These are phyloP conservation scores for Scedosporium aurantiacum DNA, from an alignment of 2,329 filamentous ascomycete genomes.

Conservation along the genomic window DNA sequence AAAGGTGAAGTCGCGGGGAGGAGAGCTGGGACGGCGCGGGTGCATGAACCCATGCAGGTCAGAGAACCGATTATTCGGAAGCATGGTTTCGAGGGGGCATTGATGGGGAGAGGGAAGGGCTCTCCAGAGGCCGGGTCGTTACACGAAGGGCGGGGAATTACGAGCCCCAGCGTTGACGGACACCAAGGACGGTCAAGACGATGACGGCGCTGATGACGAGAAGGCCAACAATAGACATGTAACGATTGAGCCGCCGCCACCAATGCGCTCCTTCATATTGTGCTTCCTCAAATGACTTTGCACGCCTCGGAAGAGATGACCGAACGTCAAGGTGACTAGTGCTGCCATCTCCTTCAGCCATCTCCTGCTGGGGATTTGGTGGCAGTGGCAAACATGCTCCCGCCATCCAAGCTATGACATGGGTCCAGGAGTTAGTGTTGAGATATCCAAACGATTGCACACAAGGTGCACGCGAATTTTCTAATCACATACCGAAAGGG, in stretches of 20 bases:
- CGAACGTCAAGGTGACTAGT: slow-evolving; percentile 27
- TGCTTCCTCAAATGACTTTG: slow-evolving; percentile 28
- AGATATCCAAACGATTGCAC: not conserved
- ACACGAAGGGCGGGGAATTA: not conserved
- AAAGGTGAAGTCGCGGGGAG: too few species aligned
- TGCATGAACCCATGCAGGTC: too few species aligned
- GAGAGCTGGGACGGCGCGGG: too few species aligned
- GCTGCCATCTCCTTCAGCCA: slow-evolving; percentile 16
- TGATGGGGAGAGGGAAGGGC: too few species aligned
- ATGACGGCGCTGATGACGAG: slow-evolving; percentile 41
- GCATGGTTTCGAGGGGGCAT: too few species aligned
- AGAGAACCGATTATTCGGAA: too few species aligned
- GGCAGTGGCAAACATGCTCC: slow-evolving; percentile 66
- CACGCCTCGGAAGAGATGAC: slow-evolving; percentile 22
- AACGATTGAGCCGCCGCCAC: slow-evolving; percentile 49
- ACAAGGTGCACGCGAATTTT: not conserved
- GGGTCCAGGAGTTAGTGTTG: not conserved
- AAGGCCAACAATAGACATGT: slow-evolving; percentile 45
- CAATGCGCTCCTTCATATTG: slow-evolving; percentile 42
- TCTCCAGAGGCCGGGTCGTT: too few species aligned
- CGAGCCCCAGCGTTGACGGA: slow-evolving; percentile 35
- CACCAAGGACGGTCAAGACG: slow-evolving; percentile 40
- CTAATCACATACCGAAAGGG: slow-evolving; percentile 48
- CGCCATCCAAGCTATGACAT: slow-evolving; percentile 59
- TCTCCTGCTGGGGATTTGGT: slow-evolving; percentile 31